Base-by-base conservation (phyloP, 1,284 basidiomycete genomes). In the Trametes sp. region DNA sequence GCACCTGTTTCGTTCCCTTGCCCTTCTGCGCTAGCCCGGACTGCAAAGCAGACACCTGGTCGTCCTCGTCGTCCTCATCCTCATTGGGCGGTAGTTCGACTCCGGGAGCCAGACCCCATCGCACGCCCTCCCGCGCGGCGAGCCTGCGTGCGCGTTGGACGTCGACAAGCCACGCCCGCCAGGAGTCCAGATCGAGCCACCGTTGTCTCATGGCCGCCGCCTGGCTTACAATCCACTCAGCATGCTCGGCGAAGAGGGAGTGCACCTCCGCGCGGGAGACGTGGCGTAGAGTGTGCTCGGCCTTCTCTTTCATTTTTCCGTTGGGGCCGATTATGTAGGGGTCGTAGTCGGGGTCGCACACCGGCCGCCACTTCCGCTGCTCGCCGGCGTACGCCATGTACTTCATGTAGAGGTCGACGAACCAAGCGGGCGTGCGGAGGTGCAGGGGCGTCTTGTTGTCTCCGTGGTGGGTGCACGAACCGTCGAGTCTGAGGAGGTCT, bases 221-320 rank as follows among this genome's bases (percentile, higher is more conserved):
- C 42, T 86, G 76, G 2, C 80, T 77, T 42, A 85, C 69, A 8
- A 87, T 64, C 86, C 86, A 87, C 38, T 80, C 79, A 0, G 79
- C 80, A 10, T 87, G 83, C 24, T 76, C 74, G 19, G 83, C 84
- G 59, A 86, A 81, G 7, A 78, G 64, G 6, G 79, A 76, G 23
- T 75, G 69, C 21, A 86, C 71, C 65, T 84, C 81, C 24, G 81
- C 77, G 42, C 62, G 74, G 42, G 83, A 76, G 38, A 86, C 72
- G 62, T 75, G 80, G 38, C 82, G 78, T 13, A 80, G 74, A 41
- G 46, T 65, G 31, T 65, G 70, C 54, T 67, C 63, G 11, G 64
- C 64, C 5, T 54, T 52, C 0, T 5, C 14, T 24, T 36, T 61
- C 54, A 71, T 54, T n/a, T 24, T 46, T 0, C 54, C 77, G 70